Conservation (phyloP, 2,329 filamentous ascomycete species). For the Colletotrichum tropicicola region DNA sequence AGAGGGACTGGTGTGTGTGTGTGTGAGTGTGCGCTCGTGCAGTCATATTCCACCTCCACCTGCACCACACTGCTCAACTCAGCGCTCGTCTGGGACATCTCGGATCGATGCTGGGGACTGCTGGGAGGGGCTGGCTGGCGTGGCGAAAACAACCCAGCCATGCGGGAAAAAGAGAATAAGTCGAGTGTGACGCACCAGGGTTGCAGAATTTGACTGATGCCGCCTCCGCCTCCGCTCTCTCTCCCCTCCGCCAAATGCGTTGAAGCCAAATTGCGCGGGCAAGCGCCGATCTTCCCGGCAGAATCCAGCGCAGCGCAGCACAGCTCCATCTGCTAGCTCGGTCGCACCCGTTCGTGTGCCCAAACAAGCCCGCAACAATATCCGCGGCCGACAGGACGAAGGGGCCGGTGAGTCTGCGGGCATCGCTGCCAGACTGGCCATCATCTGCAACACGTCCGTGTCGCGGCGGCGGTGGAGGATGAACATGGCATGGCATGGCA, state of each 20-base stretch:
- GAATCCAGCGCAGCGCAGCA: constrained; percentile 22
- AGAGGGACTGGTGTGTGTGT: too few species aligned
- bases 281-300: constrained; percentile 17
- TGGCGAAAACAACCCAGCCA: constrained; percentile 27
- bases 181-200: constrained; percentile 30
- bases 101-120: too few species aligned
- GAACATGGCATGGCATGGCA: constrained; percentile 14
- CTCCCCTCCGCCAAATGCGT: constrained; percentile 16
- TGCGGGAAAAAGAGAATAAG: constrained; percentile 10
- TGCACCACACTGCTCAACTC: background rate
- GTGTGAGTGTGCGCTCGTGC: background rate
- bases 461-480: constrained; percentile 1
- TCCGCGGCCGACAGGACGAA: background rate
- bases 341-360: background rate
- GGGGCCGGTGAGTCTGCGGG: background rate
- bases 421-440: background rate
- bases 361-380: background rate
- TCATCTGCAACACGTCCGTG: background rate
- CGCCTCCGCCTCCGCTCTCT: constrained; percentile 13
- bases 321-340: constrained; percentile 12
- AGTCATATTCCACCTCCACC: background rate
- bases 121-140: constrained; percentile 12
- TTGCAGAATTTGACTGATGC: constrained; percentile 29
- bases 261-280: constrained; percentile 26
- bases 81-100: background rate